Base-by-base conservation (phyloP, 192 early-diverging fungal species). In the Umbelopsis ramanniana region DNA sequence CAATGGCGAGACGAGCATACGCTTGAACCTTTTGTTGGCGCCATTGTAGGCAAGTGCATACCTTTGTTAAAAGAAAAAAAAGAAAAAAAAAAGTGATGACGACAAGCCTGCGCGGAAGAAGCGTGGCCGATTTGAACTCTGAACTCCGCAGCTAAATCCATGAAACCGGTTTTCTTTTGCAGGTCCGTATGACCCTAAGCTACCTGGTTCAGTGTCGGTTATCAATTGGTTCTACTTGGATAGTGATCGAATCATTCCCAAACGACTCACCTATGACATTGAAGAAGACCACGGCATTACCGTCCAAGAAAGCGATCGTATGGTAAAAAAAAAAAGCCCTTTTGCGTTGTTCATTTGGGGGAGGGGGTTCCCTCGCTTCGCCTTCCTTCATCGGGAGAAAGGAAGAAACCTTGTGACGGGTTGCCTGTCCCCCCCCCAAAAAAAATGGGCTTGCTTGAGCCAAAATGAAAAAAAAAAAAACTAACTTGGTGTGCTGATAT, bases 211-310 rank as follows among this genome's bases (percentile, higher is more conserved):
- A 0, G 79, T 87, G 6, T 95, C 94, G 8, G 90, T 83, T 17
- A 87, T 96, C 70, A 97, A 93, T 71, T 97, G 94, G 94, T 97
- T 96, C 75, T 90, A 90, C 68, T 89, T 95, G 11, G 85, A 82
- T 33, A 81, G 76, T 37, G 90, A 91, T 63, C 79, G 82, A 26
- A 85, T 89, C 0, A 83, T 89, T 29, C 91, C 92, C 0, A 92
- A 91, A 70, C 75, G 89, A 67, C 83, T 93, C 2, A 73, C 84
- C 33, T 85, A 91, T 50, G 88, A 92, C 66, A 72, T 88, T 14
- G 70, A 74, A 9, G 73, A 85, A 38, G 85, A 91, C 70, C 17
- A 68, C 0, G 67, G 71, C 35, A 67, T 93, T 14, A 73, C 87
- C 15, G 60, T 73, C 19, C 77, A 84, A 21, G 87, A 89, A 52